Conservation (phyloP, 495 filamentous ascomycete species). For the Daldinia decipiens region DNA sequence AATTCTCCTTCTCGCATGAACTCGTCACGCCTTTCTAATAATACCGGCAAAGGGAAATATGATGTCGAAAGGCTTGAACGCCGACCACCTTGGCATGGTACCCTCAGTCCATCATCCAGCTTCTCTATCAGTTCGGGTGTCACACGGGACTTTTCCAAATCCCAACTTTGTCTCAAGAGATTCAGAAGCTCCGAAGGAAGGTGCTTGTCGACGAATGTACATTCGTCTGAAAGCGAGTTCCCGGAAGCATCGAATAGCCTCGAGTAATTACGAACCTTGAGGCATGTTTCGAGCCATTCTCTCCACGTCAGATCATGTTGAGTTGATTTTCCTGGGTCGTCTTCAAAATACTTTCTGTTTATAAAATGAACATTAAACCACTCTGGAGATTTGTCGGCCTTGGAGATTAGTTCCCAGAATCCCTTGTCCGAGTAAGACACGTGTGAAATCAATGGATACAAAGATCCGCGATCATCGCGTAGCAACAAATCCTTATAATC, state of each 20-base stretch:
- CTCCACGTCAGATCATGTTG: constrained; percentile 20
- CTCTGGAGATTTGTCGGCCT: background rate
- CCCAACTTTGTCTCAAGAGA: constrained; percentile 42
- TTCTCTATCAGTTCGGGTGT: background rate
- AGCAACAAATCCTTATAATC: constrained; percentile 20
- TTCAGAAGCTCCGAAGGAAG: constrained; percentile 46
- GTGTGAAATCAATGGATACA: background rate
- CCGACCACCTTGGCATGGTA: constrained; percentile 28
- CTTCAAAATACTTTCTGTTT: constrained; percentile 32
- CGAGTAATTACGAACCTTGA: constrained; percentile 19
- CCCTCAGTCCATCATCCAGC: constrained; percentile 12
- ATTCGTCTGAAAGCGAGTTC: constrained; percentile 39
- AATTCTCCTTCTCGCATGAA: constrained; percentile 41
- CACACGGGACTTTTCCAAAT: background rate
- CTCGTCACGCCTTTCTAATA: constrained; percentile 19
- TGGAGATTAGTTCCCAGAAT: constrained; percentile 34
- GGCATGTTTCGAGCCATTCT: constrained; percentile 23
- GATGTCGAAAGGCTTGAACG: constrained; percentile 15
- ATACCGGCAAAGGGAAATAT: constrained; percentile 31
- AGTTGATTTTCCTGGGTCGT: constrained; percentile 5
- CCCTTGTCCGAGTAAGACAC: background rate
- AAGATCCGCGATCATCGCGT: constrained; percentile 1
- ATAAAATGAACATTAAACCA: constrained; percentile 29
- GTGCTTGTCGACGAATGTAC: constrained; percentile 38
- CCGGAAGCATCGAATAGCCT: constrained; percentile 1